These are phyloP conservation scores for Cafeteria roenbergensis DNA, from an alignment of 108 stramenopile genomes.

Conservation along the genomic window DNA sequence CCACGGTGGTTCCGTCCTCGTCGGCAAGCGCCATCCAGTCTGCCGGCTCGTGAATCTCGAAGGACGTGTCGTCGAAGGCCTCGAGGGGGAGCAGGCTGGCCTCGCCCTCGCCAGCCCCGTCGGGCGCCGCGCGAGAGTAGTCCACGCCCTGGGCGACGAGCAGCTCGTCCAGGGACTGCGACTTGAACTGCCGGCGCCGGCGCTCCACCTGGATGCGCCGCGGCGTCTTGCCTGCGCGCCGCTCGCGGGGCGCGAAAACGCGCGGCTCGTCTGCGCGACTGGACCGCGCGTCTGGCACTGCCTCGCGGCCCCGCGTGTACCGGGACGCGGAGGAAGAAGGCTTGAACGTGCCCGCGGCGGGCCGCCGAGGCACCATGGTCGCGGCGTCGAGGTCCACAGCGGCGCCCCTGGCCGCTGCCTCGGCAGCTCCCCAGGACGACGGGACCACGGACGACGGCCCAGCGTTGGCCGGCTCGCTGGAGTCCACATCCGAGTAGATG, in stretches of 20 bases:
- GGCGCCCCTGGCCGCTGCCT: too few species aligned
- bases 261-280: constrained; percentile 40
- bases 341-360: too few species aligned
- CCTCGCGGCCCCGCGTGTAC: too few species aligned
- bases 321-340: too few species aligned
- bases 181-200: constrained; percentile 28
- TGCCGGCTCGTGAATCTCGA: constrained; percentile 29
- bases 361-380: too few species aligned
- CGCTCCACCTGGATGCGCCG: constrained; percentile 48
- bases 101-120: not conserved
- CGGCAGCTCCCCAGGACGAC: too few species aligned
- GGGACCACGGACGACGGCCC: too few species aligned
- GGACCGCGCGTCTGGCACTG: too few species aligned
- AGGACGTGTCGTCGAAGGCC: constrained; percentile 30
- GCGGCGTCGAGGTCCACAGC: too few species aligned
- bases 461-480: too few species aligned
- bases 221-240: constrained; percentile 42
- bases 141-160: constrained; percentile 30
- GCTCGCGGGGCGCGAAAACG: constrained; percentile 36
- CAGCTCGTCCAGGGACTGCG: constrained; percentile 27
- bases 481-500: too few species aligned
- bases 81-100: not conserved
- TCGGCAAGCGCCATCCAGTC: constrained; percentile 34
- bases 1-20: constrained; percentile 7
- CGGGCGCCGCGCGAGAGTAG: not conserved